Conservation (phyloP, 495 filamentous ascomycete species). For the Massariosphaeria phaeospora region DNA sequence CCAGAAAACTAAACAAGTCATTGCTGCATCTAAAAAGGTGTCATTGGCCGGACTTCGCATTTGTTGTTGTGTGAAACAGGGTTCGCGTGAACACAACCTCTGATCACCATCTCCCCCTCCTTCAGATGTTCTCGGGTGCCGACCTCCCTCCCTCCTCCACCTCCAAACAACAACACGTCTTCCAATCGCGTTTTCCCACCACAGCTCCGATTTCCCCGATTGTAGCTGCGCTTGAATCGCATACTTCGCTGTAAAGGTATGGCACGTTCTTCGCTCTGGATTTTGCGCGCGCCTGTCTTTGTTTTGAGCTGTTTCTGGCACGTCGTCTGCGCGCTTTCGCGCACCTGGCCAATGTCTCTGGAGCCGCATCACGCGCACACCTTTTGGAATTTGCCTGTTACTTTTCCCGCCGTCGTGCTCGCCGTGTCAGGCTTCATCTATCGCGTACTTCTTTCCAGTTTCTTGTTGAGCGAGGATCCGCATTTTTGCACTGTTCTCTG, state of each 20-base stretch:
- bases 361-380: background rate
- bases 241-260: constrained; percentile 1
- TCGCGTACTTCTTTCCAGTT: too few species aligned
- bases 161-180: constrained; percentile 1
- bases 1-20: background rate
- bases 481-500: too few species aligned
- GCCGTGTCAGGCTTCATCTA: too few species aligned
- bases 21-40: background rate
- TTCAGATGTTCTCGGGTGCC: background rate
- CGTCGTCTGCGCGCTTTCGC: background rate
- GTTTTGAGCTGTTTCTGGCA: background rate
- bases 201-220: background rate
- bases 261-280: background rate
- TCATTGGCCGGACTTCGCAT: constrained; percentile 1
- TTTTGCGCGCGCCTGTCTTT: constrained; percentile 1
- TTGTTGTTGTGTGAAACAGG: constrained; percentile 10
- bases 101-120: background rate
- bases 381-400: too few species aligned
- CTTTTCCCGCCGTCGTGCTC: too few species aligned
- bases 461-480: too few species aligned
- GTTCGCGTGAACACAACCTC: constrained; percentile 1
- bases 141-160: constrained; percentile 4
- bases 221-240: constrained; percentile 8
- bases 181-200: constrained; percentile 11
- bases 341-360: background rate